Base-by-base conservation (phyloP, 129 eudicot genomes). In the Pittosporum tobira region DNA sequence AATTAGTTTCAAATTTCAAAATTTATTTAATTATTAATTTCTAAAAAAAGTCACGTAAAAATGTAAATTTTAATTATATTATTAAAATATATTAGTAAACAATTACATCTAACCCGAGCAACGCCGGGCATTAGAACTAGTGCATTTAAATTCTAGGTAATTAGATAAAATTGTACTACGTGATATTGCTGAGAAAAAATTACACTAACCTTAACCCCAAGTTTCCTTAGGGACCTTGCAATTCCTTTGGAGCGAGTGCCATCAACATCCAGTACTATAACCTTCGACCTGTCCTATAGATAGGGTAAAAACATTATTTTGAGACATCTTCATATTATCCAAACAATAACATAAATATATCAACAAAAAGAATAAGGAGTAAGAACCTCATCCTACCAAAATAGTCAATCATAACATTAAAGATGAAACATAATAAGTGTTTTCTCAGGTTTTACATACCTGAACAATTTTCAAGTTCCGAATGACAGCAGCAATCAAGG, bases 221-320 rank as follows among this genome's bases (percentile, higher is more conserved):
- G 76, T 66, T 81, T 86, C 62, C 74, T 81, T 59, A 91, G 73
- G 11, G 96, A 77, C 75, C 98, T 86, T 49, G 98, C 98, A 49
- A 91, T 79, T 57, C 94, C 81, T 75, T 91, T 91, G 28, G 98
- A 84, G 46, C 83, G 81, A 45, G 68, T 67, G n/a, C 98, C 98
- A 81, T 86, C 94, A 80, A 57, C 95, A 81, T 91, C 96, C 94
- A 91, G 65, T 57, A 91, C 70, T 48, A 91, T 75, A 62, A 91
- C 88, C 72, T 83, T 81, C 49, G 98, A 86, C 69, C 84, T 79
- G 77, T 70, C 83, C 98, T 91, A 72, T 71, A 74, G 52, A 48
- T 52, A 70, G 50, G 50, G 54, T 21, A 66, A 69, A 49, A 47
- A 68, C 66, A 60, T 71, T 58, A 79, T 50, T 47, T 49, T 57